Evolutionary conservation across 1,284 basidiomycete species (phyloP), one percentile per base, ranked within the genome.

Genomic region (Marasmius tenuissimus): DNA sequence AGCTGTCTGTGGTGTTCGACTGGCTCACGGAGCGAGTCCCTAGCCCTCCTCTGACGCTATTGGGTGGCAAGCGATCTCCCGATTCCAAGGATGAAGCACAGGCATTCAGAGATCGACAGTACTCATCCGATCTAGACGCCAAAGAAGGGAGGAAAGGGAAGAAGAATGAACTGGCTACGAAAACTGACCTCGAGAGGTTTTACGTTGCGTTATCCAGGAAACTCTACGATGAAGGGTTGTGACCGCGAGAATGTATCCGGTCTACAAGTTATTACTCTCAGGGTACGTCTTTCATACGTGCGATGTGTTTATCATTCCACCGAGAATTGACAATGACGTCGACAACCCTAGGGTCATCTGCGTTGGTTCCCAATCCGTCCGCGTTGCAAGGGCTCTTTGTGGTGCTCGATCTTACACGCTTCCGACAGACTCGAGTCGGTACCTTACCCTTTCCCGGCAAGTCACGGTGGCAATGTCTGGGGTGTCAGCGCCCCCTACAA

Each of bases 21-120:
- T 92, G 89, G 89, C 73, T 92, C 20, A 80, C 87, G 14, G 88
- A 92, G n/a, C 85, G 87, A 66, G 85, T 88, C 4, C 88, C 90
- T 10, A 67, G 75, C 3, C 68, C 75, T 5, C 66, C 72, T 14
- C 53, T 66, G 9, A 54, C 68, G 20, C 63, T 60, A 48, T 52
- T 54, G 18, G 68, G 71, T 60, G 68, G 60, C 34, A 69, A 68
- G 61, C 60, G 40, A 60, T 42, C 53, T 58, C 18, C 59, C 61
- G 37, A 62, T 52, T 47, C 48, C 47, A 42, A 63, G 35, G 59
- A 60, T 7, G 58, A 55, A 39, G 56, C 39, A 18, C 62, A 64
- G 40, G 63, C 35, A 34, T 33, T 49, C 34, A 20, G 40, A 39
- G 5, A 57, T 33, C 16, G 49, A 42, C 33, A 54, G 40, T 34